Evolutionary conservation across 2,329 filamentous ascomycete species (phyloP).

Genomic region (Pseudohalonectria lignicola): DNA sequence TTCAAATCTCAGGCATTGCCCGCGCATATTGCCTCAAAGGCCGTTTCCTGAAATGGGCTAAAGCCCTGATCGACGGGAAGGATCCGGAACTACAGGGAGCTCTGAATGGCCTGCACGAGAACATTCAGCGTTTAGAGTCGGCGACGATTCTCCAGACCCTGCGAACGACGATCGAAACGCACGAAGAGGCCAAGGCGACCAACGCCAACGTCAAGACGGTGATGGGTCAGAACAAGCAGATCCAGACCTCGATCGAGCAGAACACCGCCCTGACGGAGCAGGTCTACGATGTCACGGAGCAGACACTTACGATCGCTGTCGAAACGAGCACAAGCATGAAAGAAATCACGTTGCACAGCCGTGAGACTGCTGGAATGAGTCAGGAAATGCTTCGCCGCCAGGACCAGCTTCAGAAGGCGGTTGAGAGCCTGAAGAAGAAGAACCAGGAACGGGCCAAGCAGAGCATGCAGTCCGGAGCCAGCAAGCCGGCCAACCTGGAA

Average conservation of each 20-base stretch:
- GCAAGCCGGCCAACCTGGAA: slow-evolving; percentile 1
- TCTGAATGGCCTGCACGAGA: slow-evolving; percentile 3
- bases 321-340: neutral
- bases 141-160: neutral
- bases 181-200: neutral
- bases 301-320: neutral
- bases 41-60: slow-evolving; percentile 6
- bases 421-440: neutral
- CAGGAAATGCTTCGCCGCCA: neutral
- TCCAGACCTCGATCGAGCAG: slow-evolving; percentile 1
- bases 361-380: neutral
- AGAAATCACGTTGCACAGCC: neutral
- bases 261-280: slow-evolving; percentile 1
- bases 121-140: slow-evolving; percentile 4
- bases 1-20: slow-evolving; percentile 7
- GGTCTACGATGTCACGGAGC: neutral
- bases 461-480: neutral
- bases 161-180: neutral
- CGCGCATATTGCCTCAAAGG: slow-evolving; percentile 3
- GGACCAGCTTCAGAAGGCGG: neutral
- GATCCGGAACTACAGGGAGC: slow-evolving; percentile 6
- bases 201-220: neutral
- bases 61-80: slow-evolving; percentile 3
- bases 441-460: neutral
- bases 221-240: neutral